Base-by-base conservation (phyloP, 139 green algal genomes). In the Tetradesmus lagerheimii region DNA sequence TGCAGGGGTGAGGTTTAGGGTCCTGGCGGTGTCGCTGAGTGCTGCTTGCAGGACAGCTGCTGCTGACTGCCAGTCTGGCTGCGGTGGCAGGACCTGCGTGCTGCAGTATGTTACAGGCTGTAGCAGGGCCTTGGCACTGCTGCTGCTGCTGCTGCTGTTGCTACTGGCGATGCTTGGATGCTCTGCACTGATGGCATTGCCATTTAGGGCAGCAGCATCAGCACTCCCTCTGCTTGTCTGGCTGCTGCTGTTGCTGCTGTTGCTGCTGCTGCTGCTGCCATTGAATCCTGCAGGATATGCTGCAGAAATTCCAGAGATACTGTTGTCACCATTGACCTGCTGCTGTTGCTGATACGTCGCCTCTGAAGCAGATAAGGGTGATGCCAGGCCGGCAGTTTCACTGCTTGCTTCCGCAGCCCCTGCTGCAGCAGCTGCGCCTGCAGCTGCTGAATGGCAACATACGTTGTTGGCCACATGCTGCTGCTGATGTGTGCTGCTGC, bases 21-120 rank as follows among this genome's bases (percentile, higher is more conserved):
- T 31, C 15, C 37, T 47, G 1, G 23, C 35, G 16, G 37, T 39
- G 62, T 12, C 37, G 4, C 14, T 62, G 62, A 80, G 25, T 11
- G 78, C 77, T 27, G 78, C 77, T 5, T 29, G 41, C 16, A 91
- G 80, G 8, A 31, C 66, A 38, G 88, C 39, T 79, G 78, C 80
- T 86, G 88, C 88, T 79, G 64, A 50, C 53, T 80, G 88, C 88
- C 88, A 91, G 62, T 35, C 53, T 4, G 78, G 62, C 79, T 91
- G 88, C 4, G 88, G 88, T 0, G 14, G 29, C 25, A 91, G 62
- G 0, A 41, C 67, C 1, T 35, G 8, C 14, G 79, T 88, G 34
- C 12, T 12, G 15, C n/a, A 75, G 39, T 87, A 87, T 39, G 88
- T 83, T 8, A 91, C 57, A 53, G 88, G 29, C 81, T 91, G 79